These are phyloP conservation scores for Penicillium cosmopolitanum DNA, from an alignment of 495 filamentous ascomycete genomes.

Conservation along the genomic window DNA sequence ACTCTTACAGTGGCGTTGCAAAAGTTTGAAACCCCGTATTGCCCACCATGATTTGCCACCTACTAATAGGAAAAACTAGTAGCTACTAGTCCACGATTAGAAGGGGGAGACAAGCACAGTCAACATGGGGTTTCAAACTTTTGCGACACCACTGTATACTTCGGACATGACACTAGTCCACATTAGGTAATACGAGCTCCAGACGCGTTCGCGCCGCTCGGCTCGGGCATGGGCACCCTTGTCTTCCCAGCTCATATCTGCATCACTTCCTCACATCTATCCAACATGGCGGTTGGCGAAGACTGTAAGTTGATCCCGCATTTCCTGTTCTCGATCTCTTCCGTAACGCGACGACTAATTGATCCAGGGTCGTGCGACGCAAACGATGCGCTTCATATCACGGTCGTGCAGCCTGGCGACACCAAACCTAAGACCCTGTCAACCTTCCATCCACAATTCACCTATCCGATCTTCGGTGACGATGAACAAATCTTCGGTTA, in stretches of 20 bases:
- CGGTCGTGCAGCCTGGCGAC: conserved; percentile 63
- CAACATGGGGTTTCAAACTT: too few species aligned
- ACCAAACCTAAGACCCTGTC: conserved; percentile 59
- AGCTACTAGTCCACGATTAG: too few species aligned
- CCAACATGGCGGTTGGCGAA: conserved; percentile 50
- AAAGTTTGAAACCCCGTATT: too few species aligned
- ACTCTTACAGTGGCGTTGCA: too few species aligned
- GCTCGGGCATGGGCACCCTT: conserved; percentile 8
- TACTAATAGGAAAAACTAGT: too few species aligned
- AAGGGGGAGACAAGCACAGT: too few species aligned
- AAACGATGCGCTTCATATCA: conserved; percentile 74
- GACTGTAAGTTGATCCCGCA: conserved; percentile 46
- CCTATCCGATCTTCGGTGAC: conserved; percentile 90
- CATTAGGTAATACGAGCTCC: conserved; percentile 29
- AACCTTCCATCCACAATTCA: conserved; percentile 82
- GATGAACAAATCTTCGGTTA: conserved; percentile 92
- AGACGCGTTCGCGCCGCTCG: conserved; percentile 25
- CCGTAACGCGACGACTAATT: conserved; percentile 13
- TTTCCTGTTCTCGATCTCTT: neutral
- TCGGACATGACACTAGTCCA: conserved; percentile 22
- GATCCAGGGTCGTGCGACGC: conserved; percentile 70
- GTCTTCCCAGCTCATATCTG: conserved; percentile 12
- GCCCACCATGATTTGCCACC: too few species aligned
- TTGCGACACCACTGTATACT: neutral
- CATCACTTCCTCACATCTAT: conserved; percentile 7